Conservation (phyloP, 495 filamentous ascomycete species). For the Lophiostoma macrostomum region DNA sequence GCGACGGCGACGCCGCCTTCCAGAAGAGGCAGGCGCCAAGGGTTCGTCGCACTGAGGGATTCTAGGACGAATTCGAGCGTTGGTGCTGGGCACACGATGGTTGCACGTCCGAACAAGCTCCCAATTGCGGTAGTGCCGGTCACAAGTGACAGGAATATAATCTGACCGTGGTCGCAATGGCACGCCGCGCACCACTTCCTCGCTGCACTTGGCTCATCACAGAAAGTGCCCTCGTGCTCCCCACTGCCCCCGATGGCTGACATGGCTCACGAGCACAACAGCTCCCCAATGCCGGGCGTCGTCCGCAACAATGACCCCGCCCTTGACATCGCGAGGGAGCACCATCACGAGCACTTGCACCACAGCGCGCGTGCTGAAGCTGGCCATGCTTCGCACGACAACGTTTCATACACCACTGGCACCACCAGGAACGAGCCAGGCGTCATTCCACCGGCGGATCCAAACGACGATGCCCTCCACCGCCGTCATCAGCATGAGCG, state of each 20-base stretch:
- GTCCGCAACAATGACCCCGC: slow-evolving; percentile 43
- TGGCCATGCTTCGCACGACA: slow-evolving; percentile 42
- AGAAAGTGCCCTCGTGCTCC: slow-evolving; percentile 15
- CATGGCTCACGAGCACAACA: slow-evolving; percentile 33
- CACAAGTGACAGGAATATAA: slow-evolving; percentile 18
- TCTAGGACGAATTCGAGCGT: not conserved
- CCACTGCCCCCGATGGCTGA: slow-evolving; percentile 26
- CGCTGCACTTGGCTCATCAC: not conserved
- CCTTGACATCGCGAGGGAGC: slow-evolving; percentile 46
- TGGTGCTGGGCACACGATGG: slow-evolving; percentile 15
- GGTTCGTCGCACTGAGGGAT: too few species aligned
- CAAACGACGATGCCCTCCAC: slow-evolving; percentile 42
- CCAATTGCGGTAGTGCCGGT: not conserved
- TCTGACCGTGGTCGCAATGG: not conserved
- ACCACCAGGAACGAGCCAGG: slow-evolving; percentile 46
- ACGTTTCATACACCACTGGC: slow-evolving; percentile 50
- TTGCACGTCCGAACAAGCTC: slow-evolving; percentile 9
- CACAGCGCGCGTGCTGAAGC: slow-evolving; percentile 48
- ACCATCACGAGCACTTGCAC: slow-evolving; percentile 53
- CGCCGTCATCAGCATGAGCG: slow-evolving; percentile 41
- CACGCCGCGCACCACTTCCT: not conserved
- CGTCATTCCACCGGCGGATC: slow-evolving; percentile 44
- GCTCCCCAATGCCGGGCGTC: slow-evolving; percentile 37
- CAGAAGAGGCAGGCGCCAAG: slow-evolving; percentile 30
- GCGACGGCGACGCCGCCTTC: slow-evolving; percentile 8